phyloP scores from a whole-genome alignment of 805 yeast genomes.

The Suhomyces prunicola region DNA sequence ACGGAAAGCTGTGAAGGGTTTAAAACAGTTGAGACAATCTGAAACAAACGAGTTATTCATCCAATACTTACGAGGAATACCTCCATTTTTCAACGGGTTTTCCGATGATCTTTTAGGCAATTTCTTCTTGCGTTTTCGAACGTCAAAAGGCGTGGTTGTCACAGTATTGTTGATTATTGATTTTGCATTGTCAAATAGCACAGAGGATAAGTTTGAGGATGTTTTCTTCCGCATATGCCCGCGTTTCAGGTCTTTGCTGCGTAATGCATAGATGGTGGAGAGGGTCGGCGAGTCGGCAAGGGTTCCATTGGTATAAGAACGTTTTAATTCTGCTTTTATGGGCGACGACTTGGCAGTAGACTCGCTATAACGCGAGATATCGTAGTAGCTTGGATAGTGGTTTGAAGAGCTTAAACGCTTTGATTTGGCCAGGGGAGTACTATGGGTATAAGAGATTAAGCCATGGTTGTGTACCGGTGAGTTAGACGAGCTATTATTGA shows the following conservation, averaged over 20 bases:
- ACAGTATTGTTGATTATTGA: conserved; percentile 29
- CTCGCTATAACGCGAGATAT: conserved; percentile 22
- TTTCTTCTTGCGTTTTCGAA: conserved; percentile 21
- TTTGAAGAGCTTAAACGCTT: not conserved
- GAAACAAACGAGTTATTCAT: conserved; percentile 91
- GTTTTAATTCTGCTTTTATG: conserved; percentile 19
- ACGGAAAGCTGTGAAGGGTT: conserved; percentile 78
- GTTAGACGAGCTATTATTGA: conserved; percentile 11
- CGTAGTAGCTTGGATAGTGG: conserved; percentile 13
- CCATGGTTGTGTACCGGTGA: conserved; percentile 3
- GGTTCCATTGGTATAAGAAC: conserved; percentile 8
- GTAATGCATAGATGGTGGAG: conserved; percentile 24
- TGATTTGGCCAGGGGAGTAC: not conserved
- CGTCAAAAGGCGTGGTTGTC: conserved; percentile 33
- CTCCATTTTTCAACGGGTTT: conserved; percentile 46
- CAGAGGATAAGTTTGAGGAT: conserved; percentile 31
- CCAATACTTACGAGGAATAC: conserved; percentile 83
- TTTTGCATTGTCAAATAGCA: conserved; percentile 38
- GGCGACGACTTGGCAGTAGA: conserved; percentile 28
- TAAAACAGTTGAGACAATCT: conserved; percentile 81
- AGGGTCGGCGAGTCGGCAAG: conserved; percentile 19
- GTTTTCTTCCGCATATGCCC: conserved; percentile 19
- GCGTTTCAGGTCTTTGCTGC: conserved; percentile 15
- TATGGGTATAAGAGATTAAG: not conserved
- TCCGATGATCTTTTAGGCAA: conserved; percentile 31